Evolutionary conservation across 2,329 filamentous ascomycete species (phyloP).

Genomic region (Akanthomyces muscarius): DNA sequence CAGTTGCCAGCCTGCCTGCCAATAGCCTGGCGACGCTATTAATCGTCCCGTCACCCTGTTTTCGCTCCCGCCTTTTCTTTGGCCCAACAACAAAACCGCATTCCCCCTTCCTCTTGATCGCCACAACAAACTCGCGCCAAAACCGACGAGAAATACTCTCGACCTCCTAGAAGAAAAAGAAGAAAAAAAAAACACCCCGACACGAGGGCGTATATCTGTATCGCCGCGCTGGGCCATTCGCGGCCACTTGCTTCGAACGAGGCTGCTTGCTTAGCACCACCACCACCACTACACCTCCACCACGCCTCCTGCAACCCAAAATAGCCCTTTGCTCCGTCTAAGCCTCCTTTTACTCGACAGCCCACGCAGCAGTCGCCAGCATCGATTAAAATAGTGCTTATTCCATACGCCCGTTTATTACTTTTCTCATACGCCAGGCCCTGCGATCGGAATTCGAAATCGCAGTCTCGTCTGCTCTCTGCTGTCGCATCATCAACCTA

Average conservation of each 20-base stretch:
- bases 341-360: constrained; percentile 7
- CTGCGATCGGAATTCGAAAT: not conserved
- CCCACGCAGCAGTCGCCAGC: not conserved
- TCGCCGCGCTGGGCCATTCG: not conserved
- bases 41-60: not conserved
- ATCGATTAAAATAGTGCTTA: not conserved
- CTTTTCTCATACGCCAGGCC: not conserved
- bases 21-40: not conserved
- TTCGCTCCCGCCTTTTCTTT: constrained; percentile 1
- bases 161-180: not conserved
- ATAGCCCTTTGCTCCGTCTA: not conserved
- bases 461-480: not conserved
- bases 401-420: not conserved
- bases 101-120: not conserved
- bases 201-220: too few species aligned
- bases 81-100: constrained; percentile 1
- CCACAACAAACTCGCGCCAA: not conserved
- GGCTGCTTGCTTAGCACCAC: not conserved
- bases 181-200: not conserved
- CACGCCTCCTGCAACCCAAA: constrained; percentile 8
- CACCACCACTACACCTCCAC: not conserved
- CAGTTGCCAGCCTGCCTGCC: not conserved
- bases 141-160: not conserved
- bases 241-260: not conserved
- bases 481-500: not conserved